phyloP scores from a whole-genome alignment of 2,329 filamentous ascomycete species.

The Scedosporium apiospermum region DNA sequence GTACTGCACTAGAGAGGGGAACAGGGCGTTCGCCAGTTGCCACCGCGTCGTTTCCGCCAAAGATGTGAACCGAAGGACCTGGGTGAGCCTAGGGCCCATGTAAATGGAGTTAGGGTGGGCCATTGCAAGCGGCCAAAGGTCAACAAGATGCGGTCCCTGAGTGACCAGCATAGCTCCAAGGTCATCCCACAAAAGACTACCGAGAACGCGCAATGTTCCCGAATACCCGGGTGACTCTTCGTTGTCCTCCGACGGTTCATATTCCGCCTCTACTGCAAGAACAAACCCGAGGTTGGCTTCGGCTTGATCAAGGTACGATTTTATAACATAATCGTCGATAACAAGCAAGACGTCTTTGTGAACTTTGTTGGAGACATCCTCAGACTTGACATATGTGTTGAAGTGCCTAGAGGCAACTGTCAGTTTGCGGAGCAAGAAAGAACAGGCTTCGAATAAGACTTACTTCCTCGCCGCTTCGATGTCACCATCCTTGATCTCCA shows the following conservation, averaged over 20 bases:
- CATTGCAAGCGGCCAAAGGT: constrained; percentile 16
- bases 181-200: constrained; percentile 17
- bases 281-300: neutral
- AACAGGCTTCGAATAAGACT: neutral
- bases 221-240: constrained; percentile 12
- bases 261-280: neutral
- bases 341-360: constrained; percentile 10
- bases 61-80: neutral
- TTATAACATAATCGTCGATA: constrained; percentile 15
- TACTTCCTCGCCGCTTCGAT: neutral
- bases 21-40: neutral
- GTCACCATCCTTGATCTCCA: constrained; percentile 1
- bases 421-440: neutral
- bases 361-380: neutral
- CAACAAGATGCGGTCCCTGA: constrained; percentile 9
- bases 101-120: constrained; percentile 11
- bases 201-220: constrained; percentile 13
- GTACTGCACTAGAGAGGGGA: neutral
- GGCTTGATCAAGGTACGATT: constrained; percentile 15
- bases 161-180: constrained; percentile 11
- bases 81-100: constrained; percentile 7
- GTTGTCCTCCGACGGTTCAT: constrained; percentile 6
- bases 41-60: neutral
- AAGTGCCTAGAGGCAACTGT: neutral
- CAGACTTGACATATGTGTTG: neutral